Evolutionary conservation across 257 asterid genomes (phyloP), one percentile per base, ranked within the genome.

Genomic region (Linaria vulgaris): DNA sequence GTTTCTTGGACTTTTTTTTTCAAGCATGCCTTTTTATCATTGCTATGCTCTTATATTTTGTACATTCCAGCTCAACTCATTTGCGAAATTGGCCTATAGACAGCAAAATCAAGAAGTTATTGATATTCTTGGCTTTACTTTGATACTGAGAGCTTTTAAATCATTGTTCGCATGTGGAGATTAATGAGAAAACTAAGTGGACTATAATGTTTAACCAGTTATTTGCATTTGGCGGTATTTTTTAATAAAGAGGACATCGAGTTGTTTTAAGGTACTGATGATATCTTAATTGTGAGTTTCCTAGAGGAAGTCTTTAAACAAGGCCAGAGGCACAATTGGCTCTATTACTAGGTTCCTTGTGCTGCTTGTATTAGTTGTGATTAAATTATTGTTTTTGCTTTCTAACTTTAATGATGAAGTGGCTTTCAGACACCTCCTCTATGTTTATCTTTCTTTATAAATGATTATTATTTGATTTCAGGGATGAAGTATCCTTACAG

Each of bases 401-500:
- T 38, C 30, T 47, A 6, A 6, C 25, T 23, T 56, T 60, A 14
- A 47, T 22, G 14, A 44, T 43, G 17, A 19, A 12, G 7, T 50
- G 57, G 37, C 62, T 43, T 49, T 41, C 69, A 38, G 54, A 63
- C 44, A 19, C n/a, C 38, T 22, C 15, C 17, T 27, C 12, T 11
- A 44, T 53, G 24, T 13, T 49, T 73, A 37, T 20, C 56, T 59
- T 37, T 59, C 65, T 17, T 20, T n/a, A 16, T 12, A 43, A n/a
- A n/a, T 46, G 25, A 23, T 34, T 47, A 21, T 62, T 56, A 46
- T 80, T n/a, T n/a, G n/a, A n/a, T n/a, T 59, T 61, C 92, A 94
- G 97, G 87, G 97, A 94, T 38, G 99, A 94, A 19, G 48, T 83
- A 61, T 72, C 95, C 19, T 72, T 77, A 24, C 90, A 82, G 61